Conservation (phyloP, 208 protist species). For the Wallacemonas sp. region DNA sequence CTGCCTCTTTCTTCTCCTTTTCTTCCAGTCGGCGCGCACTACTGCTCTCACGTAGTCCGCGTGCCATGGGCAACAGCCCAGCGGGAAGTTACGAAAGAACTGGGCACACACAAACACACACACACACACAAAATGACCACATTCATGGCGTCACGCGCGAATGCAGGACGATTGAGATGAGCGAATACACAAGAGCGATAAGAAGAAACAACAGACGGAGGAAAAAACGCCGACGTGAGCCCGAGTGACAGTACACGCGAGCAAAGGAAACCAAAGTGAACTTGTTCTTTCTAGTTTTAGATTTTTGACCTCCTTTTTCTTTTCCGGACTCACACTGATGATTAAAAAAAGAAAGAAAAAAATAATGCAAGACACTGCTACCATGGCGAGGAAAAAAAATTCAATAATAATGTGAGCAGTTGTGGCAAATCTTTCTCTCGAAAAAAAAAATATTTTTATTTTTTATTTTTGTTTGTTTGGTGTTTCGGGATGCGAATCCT, state of each 20-base stretch:
- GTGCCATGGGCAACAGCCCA: no score
- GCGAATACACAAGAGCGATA: not conserved
- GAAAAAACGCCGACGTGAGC: not conserved
- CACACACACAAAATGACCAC: no score
- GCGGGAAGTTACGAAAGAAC: no score
- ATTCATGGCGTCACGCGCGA: no score
- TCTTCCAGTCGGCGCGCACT: no score
- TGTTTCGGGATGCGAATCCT: not conserved
- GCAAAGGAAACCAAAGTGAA: not conserved
- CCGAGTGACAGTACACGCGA: no score
- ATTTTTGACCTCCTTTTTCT: slow-evolving; percentile 21
- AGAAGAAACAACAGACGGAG: not conserved
- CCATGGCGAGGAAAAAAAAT: not conserved
- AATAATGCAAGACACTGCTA: slow-evolving; percentile 8
- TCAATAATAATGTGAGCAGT: not conserved
- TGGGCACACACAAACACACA: no score
- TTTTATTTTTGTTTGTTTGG: slow-evolving; percentile 26
- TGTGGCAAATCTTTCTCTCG: slow-evolving; percentile 12
- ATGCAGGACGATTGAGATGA: no score
- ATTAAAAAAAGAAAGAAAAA: slow-evolving; percentile 21
- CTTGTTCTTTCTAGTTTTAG: slow-evolving; percentile 18
- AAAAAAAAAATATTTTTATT: slow-evolving; percentile 19
- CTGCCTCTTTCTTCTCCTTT: not conserved
- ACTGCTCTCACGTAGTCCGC: no score
- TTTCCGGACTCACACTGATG: not conserved